Conservation (phyloP, 331 rosid species). For the Prunus yedoensis region DNA sequence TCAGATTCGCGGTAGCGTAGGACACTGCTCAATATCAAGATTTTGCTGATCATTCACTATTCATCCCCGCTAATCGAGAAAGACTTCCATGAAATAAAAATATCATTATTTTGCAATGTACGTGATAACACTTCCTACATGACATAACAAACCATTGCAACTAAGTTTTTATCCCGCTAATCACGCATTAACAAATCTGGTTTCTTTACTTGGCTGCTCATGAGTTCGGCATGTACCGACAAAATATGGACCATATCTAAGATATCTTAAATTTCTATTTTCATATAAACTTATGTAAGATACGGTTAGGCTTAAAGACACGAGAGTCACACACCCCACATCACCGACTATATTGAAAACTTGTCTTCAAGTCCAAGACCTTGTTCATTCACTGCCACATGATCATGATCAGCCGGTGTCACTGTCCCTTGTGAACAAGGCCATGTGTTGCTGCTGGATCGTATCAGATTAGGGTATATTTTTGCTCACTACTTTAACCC, state of each 20-base stretch:
- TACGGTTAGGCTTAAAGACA: background rate
- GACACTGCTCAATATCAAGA: too few relatives aligned
- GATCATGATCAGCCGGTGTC: background rate
- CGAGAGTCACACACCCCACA: background rate
- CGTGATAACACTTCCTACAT: too few relatives aligned
- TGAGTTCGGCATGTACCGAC: background rate
- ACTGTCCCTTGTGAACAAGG: background rate
- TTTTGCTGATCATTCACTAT: too few relatives aligned
- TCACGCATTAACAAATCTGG: background rate
- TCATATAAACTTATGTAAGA: background rate
- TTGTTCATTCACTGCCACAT: background rate
- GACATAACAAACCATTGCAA: too few relatives aligned
- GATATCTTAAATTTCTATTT: background rate
- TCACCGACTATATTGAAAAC: slow-evolving; percentile 8
- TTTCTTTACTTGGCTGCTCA: background rate
- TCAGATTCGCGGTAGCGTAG: too few relatives aligned
- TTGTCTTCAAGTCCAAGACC: background rate
- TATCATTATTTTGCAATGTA: too few relatives aligned
- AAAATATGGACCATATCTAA: background rate
- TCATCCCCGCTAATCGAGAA: too few relatives aligned
- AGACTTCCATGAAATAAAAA: too few relatives aligned
- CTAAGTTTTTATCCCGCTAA: background rate
- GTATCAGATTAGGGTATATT: background rate
- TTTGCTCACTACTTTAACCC: too few relatives aligned
- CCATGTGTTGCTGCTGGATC: slow-evolving; percentile 4